Evolutionary conservation across 768 basidiomycete species (phyloP), one percentile per base, ranked within the genome.

Genomic region (Phaeotremella skinneri): DNA sequence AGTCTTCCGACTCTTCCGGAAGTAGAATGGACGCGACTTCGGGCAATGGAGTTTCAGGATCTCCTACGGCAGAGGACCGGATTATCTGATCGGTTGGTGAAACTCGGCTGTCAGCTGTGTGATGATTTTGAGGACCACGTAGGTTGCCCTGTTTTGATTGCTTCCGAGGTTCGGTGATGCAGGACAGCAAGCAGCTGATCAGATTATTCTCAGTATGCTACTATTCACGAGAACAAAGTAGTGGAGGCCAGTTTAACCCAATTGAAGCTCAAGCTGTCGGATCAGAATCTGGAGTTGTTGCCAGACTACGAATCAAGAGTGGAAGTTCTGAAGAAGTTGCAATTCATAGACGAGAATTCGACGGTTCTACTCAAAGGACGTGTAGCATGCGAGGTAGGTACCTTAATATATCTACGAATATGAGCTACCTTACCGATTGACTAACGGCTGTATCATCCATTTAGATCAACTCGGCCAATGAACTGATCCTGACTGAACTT

Each of bases 401-500:
- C 17, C 49, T 34, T 21, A 56, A 34, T 17, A 17, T n/a, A 29
- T 41, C 25, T 41, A n/a, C 7, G 25, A 29, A 17, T 39, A n/a
- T n/a, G n/a, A n/a, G n/a, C n/a, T n/a, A n/a, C n/a, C 30, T 34
- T 1, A 20, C 41, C 14, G 0, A n/a, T 51, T 16, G 14, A 25
- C 2, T 3, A 26, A 17, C 43, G 34, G 21, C 14, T 13, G 13
- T 14, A 21, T 25, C 39, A 23, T n/a, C n/a, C n/a, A n/a, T n/a
- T n/a, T 69, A 97, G 93, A 98, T 99, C 74, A 99, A 99, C 75
- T 97, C 94, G 5, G 90, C 88, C n/a, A 91, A 90, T 62, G 96
- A 98, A 70, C 88, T 99, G 25, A 84, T 99, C 49, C 81, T 98
- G 48, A 99, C 96, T 0, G 96, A 99, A 71, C 84, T 99, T 51